A percentile compares a stretch with the other conserved stretches of the same genome.
phyloP scores from a whole-genome alignment of 768 basidiomycete genomes.

The Pleurotus djamor region DNA sequence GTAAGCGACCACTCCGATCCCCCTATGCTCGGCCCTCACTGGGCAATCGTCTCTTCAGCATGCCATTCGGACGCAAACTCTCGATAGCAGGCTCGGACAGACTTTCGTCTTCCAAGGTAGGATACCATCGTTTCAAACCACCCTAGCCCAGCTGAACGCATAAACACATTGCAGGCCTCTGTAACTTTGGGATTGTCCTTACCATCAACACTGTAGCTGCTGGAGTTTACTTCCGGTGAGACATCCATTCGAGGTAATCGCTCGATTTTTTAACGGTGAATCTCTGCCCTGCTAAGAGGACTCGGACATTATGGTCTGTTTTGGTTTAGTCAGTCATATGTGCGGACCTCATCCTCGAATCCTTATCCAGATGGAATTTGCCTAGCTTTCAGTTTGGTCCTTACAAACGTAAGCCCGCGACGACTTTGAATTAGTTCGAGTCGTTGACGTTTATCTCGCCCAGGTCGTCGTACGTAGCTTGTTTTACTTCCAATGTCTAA shows the following conservation, averaged over 20 bases:
- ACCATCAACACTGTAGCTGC: slow-evolving; percentile 13
- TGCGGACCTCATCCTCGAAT: neutral
- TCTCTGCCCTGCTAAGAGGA: too few species aligned
- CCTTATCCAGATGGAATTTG: neutral
- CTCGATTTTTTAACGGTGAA: too few species aligned
- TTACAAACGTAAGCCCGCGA: neutral
- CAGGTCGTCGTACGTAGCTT: neutral
- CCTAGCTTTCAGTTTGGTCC: neutral
- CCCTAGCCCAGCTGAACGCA: too few species aligned
- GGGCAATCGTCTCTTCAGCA: too few species aligned
- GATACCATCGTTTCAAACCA: too few species aligned
- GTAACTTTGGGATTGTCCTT: slow-evolving; percentile 15
- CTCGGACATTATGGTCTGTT: neutral
- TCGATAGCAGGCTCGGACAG: slow-evolving; percentile 17
- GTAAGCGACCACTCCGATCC: slow-evolving; percentile 10
- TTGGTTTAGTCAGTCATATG: too few species aligned
- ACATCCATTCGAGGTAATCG: neutral
- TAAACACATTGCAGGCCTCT: slow-evolving; percentile 15
- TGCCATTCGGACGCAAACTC: slow-evolving; percentile 16
- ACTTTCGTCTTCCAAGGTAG: slow-evolving; percentile 18
- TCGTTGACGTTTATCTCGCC: neutral
- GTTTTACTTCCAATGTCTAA: neutral
- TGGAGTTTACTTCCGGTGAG: slow-evolving; percentile 14
- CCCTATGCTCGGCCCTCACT: too few species aligned
- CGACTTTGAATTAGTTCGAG: neutral